These are phyloP conservation scores for Chrysoporthe puriensis DNA, from an alignment of 2,329 filamentous ascomycete species.

Conservation along the genomic window DNA sequence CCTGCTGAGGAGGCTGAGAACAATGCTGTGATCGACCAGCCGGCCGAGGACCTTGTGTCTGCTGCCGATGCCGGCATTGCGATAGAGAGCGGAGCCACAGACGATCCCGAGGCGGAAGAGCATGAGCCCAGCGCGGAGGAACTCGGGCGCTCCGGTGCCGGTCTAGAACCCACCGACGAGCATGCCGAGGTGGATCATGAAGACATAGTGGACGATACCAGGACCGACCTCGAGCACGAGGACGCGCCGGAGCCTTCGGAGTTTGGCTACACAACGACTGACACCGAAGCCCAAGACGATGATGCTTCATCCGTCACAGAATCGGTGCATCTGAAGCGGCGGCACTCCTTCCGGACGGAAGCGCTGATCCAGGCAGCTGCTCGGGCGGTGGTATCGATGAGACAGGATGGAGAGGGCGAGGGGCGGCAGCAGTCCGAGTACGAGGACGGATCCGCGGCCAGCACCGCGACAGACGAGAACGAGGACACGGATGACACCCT, in stretches of 20 bases:
- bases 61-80: not conserved
- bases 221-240: conserved; percentile 8
- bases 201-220: conserved; percentile 7
- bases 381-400: conserved; percentile 51
- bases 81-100: not conserved
- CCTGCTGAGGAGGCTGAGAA: conserved; percentile 20
- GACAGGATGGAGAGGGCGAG: conserved; percentile 32
- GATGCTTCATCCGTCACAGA: conserved; percentile 27
- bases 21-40: not conserved
- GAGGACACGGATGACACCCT: conserved; percentile 27
- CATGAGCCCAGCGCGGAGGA: not conserved
- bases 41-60: not conserved
- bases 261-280: conserved; percentile 19
- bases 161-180: not conserved
- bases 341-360: conserved; percentile 51
- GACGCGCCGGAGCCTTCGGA: conserved; percentile 23
- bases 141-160: not conserved
- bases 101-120: conserved; percentile 2
- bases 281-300: conserved; percentile 19
- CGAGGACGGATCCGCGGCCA: conserved; percentile 31
- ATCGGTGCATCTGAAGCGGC: conserved; percentile 37
- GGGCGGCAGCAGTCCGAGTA: conserved; percentile 21
- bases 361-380: conserved; percentile 58
- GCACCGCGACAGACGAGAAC: conserved; percentile 29
- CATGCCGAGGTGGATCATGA: not conserved